phyloP scores from a whole-genome alignment of 352 stramenopile species.

The Globisporangium uncinulatum region DNA sequence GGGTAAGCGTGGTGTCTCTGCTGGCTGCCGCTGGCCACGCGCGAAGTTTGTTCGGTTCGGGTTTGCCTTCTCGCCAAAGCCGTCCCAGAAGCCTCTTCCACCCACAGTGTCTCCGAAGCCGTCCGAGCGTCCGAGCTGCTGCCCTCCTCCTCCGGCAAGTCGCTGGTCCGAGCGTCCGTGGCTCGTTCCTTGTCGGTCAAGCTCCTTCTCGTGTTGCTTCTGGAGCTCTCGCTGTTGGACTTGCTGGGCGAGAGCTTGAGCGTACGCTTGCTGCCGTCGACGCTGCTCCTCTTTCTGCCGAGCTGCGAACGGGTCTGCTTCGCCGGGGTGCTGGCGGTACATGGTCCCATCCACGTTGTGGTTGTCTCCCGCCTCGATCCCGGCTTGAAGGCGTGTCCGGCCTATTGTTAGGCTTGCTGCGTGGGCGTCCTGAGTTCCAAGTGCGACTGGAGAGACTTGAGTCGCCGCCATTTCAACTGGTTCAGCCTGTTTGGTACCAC shows the following conservation, averaged over 20 bases:
- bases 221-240: constrained; percentile 48
- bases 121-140: not conserved
- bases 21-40: constrained; percentile 26
- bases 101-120: not conserved
- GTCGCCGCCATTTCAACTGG: too few relatives aligned
- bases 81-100: constrained; percentile 28
- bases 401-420: too few relatives aligned
- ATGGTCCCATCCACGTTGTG: not conserved
- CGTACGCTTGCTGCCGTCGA: constrained; percentile 49
- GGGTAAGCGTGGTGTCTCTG: not conserved
- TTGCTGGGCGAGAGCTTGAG: constrained; percentile 46
- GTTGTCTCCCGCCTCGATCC: too few relatives aligned
- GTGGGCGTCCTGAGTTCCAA: too few relatives aligned
- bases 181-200: constrained; percentile 16
- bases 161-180: constrained; percentile 1
- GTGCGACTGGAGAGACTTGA: too few relatives aligned
- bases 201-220: constrained; percentile 34
- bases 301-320: constrained; percentile 8
- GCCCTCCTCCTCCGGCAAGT: not conserved
- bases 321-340: constrained; percentile 13
- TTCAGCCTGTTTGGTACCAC: too few relatives aligned
- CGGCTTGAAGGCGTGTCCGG: too few relatives aligned
- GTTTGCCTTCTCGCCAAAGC: constrained; percentile 36
- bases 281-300: constrained; percentile 48
- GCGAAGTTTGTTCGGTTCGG: constrained; percentile 31